Evolutionary conservation across 1,284 basidiomycete genomes (phyloP), one percentile per base, ranked within the genome.

Genomic region (Phellopilus nigrolimitatus): DNA sequence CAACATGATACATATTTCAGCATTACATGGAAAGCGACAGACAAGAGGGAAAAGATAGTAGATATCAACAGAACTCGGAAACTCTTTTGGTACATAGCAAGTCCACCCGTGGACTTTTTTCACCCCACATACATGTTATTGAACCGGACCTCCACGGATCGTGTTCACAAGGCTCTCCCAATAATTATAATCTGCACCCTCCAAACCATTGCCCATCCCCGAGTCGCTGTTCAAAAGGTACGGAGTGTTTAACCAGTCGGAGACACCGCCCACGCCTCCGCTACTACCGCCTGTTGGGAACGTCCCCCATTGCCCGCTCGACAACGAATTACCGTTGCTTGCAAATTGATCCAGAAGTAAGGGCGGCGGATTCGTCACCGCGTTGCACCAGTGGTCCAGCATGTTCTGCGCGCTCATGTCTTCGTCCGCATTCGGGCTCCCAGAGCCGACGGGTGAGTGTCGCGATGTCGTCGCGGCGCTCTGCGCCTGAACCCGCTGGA

Each of bases 111-210:
- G 17, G 17, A 33, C 42, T 24, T 24, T 48, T 36, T 39, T 24
- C 5, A 34, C 5, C 10, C 33, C n/a, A n/a, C n/a, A n/a, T n/a
- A n/a, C n/a, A n/a, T n/a, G n/a, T n/a, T 47, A 53, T 39, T 48
- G 51, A 7, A 49, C 71, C 37, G 73, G 74, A 22, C 69, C 77
- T 5, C 76, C 76, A 53, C 84, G 81, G 53, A 89, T 84, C 60
- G 86, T 83, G 60, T 80, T 85, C 12, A 90, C 84, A 55, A 90
- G 65, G 27, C 78, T 80, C 65, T 90, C 87, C 88, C 88, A 90
- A 60, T 90, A 90, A 55, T 71, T 80, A 78, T 83, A 87, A 65
- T 90, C 88, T 24, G 79, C 76, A 10, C 80, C 80, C 56, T 86
- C 85, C 37, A 78, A 59, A 10, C 72, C 75, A 45, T 70, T 66